Conservation (phyloP, 225 moss, liverwort and hornwort species). For the Marchantia paleacea region DNA sequence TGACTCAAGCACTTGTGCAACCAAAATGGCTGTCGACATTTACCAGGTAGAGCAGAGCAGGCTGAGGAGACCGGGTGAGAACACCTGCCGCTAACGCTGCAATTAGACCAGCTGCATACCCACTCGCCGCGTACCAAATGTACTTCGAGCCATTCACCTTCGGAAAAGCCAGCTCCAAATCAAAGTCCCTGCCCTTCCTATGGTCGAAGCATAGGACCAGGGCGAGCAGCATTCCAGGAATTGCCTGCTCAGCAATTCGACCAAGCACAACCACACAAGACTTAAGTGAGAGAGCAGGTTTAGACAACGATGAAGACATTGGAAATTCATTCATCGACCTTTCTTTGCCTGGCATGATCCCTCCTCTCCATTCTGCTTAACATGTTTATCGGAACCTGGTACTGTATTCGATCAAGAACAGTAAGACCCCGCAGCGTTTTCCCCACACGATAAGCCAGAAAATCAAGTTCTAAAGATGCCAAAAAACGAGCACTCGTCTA, state of each 20-base stretch:
- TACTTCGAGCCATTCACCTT: constrained; percentile 60
- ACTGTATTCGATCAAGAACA: not conserved
- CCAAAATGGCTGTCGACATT: not conserved
- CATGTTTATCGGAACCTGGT: not conserved
- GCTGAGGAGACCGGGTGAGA: constrained; percentile 72
- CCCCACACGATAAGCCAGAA: not conserved
- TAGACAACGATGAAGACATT: not conserved
- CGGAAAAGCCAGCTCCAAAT: constrained; percentile 58
- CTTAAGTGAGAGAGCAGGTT: not conserved
- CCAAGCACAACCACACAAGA: not conserved
- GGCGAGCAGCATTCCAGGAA: constrained; percentile 91
- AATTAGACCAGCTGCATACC: constrained; percentile 71
- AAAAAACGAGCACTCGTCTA: not conserved
- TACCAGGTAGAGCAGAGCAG: constrained; percentile 92
- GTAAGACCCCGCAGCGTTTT: not conserved
- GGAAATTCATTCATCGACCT: not conserved
- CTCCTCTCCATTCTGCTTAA: not conserved
- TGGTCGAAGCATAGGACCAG: constrained; percentile 92
- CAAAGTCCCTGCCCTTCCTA: constrained; percentile 75
- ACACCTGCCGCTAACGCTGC: constrained; percentile 87
- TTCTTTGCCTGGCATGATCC: not conserved
- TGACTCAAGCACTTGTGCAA: not conserved
- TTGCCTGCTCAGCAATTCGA: constrained; percentile 51
- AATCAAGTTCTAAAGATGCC: not conserved
- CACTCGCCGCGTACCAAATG: constrained; percentile 72